These are phyloP conservation scores for Oryza meyeriana DNA, from an alignment of 176 grass and related monocot species.

Conservation along the genomic window DNA sequence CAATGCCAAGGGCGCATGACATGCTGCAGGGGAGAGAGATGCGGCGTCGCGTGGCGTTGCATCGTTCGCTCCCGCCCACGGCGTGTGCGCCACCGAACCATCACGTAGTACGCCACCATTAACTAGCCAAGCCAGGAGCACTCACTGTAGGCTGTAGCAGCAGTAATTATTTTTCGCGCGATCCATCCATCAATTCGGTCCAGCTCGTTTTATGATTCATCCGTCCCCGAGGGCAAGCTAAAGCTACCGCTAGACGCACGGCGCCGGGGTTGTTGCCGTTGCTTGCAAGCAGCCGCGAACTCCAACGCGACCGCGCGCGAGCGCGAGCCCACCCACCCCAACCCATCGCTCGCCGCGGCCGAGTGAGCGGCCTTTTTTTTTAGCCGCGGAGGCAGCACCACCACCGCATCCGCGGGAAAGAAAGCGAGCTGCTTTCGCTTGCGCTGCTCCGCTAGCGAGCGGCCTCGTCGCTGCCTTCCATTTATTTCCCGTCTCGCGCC, in stretches of 20 bases:
- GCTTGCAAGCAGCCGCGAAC: constrained; percentile 28
- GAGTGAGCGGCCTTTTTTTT: neutral
- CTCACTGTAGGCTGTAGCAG: neutral
- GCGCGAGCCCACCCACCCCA: neutral
- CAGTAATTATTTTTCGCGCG: neutral
- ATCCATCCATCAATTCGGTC: neutral
- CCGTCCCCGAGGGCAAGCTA: neutral
- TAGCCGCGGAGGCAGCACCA: neutral
- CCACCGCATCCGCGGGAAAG: constrained; percentile 1
- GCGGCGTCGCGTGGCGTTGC: neutral
- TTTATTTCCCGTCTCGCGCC: constrained; percentile 6
- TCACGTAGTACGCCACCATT: constrained; percentile 22
- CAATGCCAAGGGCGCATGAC: constrained; percentile 12
- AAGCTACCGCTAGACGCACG: neutral
- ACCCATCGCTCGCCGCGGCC: neutral
- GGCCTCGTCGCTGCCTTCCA: neutral
- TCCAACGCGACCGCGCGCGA: neutral
- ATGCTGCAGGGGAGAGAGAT: neutral
- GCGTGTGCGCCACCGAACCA: constrained; percentile 57
- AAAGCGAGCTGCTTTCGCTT: neutral
- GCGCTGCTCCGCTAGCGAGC: neutral
- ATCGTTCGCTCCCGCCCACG: constrained; percentile 12
- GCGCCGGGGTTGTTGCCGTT: constrained; percentile 7
- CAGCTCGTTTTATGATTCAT: neutral
- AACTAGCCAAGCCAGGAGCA: neutral